These are phyloP conservation scores for Gloeostereum incarnatum DNA, from an alignment of 768 basidiomycete genomes.

Conservation along the genomic window DNA sequence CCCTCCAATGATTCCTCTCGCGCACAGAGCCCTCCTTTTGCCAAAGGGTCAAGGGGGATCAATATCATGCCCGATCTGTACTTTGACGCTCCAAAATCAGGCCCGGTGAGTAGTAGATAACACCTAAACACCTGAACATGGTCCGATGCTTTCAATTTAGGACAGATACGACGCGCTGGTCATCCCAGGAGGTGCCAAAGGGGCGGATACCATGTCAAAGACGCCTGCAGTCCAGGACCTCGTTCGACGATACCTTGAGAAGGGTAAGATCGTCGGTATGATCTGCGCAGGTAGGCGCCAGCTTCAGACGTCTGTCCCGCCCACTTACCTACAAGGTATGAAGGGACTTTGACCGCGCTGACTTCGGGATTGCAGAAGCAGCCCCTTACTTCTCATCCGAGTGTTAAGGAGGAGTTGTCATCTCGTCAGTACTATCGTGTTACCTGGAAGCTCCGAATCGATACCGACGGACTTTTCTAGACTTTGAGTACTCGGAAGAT, in stretches of 20 bases:
- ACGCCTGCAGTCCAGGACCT: constrained; percentile 52
- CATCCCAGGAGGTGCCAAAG: constrained; percentile 72
- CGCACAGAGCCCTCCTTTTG: constrained; percentile 32
- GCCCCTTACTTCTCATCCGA: constrained; percentile 72
- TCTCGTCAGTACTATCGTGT: constrained; percentile 25
- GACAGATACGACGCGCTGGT: constrained; percentile 50
- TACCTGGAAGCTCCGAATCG: neutral
- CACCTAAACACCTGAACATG: no score
- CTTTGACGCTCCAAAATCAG: constrained; percentile 32
- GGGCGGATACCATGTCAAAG: constrained; percentile 63
- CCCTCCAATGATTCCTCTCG: constrained; percentile 15
- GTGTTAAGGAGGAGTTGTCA: constrained; percentile 52
- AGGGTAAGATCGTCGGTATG: constrained; percentile 64
- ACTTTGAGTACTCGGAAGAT: constrained; percentile 67
- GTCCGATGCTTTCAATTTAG: neutral
- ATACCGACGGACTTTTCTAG: constrained; percentile 14
- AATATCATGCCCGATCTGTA: constrained; percentile 60
- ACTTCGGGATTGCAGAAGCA: constrained; percentile 52
- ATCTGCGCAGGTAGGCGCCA: constrained; percentile 64
- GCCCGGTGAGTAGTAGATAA: constrained; percentile 30
- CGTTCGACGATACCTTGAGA: constrained; percentile 44
- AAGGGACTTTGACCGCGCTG: constrained; percentile 65
- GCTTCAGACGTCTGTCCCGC: neutral
- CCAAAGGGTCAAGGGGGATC: constrained; percentile 64
- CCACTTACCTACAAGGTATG: neutral